Evolutionary conservation across 371 early-diverging fungal genomes (phyloP).

Genomic region (Mortierella sp.): DNA sequence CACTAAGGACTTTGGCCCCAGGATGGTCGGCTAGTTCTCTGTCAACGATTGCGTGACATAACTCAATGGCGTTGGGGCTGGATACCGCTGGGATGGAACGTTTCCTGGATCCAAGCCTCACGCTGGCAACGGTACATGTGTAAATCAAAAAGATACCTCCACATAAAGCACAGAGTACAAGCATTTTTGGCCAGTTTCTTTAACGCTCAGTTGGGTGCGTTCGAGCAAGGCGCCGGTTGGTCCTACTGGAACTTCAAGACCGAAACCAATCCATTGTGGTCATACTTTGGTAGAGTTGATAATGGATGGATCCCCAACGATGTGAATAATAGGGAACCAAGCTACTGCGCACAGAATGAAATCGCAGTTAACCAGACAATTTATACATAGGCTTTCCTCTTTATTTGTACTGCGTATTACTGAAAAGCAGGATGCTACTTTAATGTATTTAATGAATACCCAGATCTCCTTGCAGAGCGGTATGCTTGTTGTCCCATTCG

Average conservation of each 20-base stretch:
- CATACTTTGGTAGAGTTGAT: constrained; percentile 34
- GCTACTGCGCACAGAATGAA: constrained; percentile 20
- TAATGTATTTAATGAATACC: too few relatives aligned
- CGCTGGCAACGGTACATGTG: constrained; percentile 65
- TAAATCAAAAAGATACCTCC: constrained; percentile 56
- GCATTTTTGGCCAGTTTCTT: constrained; percentile 35
- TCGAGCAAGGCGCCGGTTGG: constrained; percentile 66
- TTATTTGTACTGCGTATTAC: too few relatives aligned
- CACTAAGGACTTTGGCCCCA: constrained; percentile 59
- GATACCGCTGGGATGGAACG: constrained; percentile 76
- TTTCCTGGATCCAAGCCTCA: constrained; percentile 39
- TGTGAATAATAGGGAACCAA: constrained; percentile 38
- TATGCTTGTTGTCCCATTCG: too few relatives aligned
- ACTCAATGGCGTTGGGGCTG: constrained; percentile 68
- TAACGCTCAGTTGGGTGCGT: constrained; percentile 63
- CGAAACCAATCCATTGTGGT: constrained; percentile 58
- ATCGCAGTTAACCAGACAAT: background rate
- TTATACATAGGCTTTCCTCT: background rate
- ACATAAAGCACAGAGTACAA: constrained; percentile 37
- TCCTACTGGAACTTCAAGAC: constrained; percentile 71
- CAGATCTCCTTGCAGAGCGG: too few relatives aligned
- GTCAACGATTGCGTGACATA: constrained; percentile 79
- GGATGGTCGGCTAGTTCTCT: constrained; percentile 82
- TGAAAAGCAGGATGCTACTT: too few relatives aligned
- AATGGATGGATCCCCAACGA: constrained; percentile 58